Evolutionary conservation across 768 basidiomycete genomes (phyloP), one percentile per base, ranked within the genome.

Genomic region (Grammothele lineata): DNA sequence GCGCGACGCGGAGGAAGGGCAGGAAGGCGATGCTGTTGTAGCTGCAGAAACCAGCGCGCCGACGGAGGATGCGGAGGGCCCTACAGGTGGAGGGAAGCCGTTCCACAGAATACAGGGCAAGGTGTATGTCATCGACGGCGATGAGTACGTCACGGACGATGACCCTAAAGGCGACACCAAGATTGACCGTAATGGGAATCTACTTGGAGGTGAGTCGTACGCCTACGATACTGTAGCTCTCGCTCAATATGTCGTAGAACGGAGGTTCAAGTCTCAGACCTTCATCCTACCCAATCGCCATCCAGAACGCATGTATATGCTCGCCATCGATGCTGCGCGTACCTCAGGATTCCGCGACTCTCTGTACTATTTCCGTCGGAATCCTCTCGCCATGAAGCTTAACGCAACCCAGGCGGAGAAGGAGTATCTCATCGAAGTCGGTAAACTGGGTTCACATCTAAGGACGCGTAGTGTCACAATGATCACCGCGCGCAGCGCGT

Each of bases 261-360:
- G 95, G 32, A 74, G 77, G 45, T 96, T 92, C 75, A 95, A 94
- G 65, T 83, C 92, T 1, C 70, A 79, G 23, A 96, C 94, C 1
- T 98, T 99, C 63, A 68, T 77, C n/a, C 80, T 93, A 5, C 87
- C 91, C 0, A 81, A 81, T 46, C 81, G 95, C 18, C 84, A 97
- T 58, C 84, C 92, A 8, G 78, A 88, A 22, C 78, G 86, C 37
- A 74, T 81, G 50, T 99, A 96, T 69, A 89, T 96, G 80, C 87
- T 98, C 34, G 93, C 95, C 18, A 98, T 99, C 48, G 96, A 99
- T 60, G 95, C 93, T 3, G 96, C 96, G 0, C 83, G 95, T 22
- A 90, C 91, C 8, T 94, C 92, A 17, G 96, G 96, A 4, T 97
- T 92, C 68, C 81, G 92, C 39, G 96, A 98, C 65, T 97, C 96